A percentile compares a stretch with the other conserved stretches of the same genome.
These are phyloP conservation scores for Fraxinus quadrangulata DNA, from an alignment of 257 asterid species.

Conservation along the genomic window DNA sequence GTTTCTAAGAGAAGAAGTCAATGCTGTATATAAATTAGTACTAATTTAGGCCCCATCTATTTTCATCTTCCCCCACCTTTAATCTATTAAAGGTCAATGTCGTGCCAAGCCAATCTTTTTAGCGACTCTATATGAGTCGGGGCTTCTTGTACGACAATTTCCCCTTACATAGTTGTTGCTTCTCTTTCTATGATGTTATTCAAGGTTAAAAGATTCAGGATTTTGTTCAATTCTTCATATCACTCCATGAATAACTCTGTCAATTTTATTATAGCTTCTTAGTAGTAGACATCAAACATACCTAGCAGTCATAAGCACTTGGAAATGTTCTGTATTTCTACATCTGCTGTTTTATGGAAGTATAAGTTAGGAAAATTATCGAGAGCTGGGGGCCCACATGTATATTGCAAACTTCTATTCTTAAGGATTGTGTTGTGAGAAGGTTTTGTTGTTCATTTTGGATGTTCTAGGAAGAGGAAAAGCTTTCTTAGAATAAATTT, in stretches of 20 bases:
- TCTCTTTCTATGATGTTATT: background rate
- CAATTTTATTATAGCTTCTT: background rate
- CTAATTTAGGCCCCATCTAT: background rate
- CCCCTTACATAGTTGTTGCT: background rate
- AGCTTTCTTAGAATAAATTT: too few species aligned
- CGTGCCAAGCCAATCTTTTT: constrained; percentile 34
- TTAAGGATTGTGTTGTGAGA: too few species aligned
- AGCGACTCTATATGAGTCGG: constrained; percentile 29
- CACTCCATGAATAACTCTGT: background rate
- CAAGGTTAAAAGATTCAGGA: background rate
- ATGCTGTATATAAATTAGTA: constrained; percentile 32
- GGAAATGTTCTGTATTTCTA: background rate
- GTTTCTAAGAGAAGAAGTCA: background rate
- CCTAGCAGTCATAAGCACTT: background rate
- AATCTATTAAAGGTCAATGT: constrained; percentile 17
- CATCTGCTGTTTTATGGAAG: too few species aligned
- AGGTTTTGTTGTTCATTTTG: too few species aligned
- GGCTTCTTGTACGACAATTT: constrained; percentile 7
- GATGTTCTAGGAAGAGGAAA: too few species aligned
- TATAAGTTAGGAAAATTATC: too few species aligned
- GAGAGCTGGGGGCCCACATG: too few species aligned
- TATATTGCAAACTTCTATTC: too few species aligned
- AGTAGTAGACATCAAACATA: background rate
- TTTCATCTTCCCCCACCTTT: background rate
- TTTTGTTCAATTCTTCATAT: background rate